phyloP scores from a whole-genome alignment of 139 green algal genomes.

The Volvox africanus region DNA sequence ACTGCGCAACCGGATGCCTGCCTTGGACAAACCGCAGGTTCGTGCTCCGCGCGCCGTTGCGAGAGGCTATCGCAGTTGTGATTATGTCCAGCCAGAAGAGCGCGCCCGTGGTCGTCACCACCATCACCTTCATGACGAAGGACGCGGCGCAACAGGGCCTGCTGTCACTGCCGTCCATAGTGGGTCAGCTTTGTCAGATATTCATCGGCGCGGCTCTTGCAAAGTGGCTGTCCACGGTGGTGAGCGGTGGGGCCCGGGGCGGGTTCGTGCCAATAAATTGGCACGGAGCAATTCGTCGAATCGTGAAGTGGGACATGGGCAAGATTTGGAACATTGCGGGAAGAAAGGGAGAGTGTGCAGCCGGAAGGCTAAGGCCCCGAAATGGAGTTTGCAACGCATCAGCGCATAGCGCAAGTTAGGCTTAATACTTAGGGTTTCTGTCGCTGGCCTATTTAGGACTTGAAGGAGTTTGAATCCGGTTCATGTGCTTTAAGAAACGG shows the following conservation, averaged over 20 bases:
- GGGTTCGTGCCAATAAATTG: neutral
- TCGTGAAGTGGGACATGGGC: too few relatives aligned
- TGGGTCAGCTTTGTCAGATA: constrained; percentile 74
- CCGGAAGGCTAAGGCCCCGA: neutral
- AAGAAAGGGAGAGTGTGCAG: neutral
- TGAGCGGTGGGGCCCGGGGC: neutral
- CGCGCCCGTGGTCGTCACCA: constrained; percentile 54
- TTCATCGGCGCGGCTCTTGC: constrained; percentile 63
- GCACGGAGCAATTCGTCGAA: neutral
- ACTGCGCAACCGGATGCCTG: too few relatives aligned
- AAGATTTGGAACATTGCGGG: neutral
- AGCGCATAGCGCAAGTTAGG: too few relatives aligned
- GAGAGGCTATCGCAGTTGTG: constrained; percentile 51
- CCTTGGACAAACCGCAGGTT: neutral
- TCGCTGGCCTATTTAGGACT: too few relatives aligned
- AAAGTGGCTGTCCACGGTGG: neutral
- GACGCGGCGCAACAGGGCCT: constrained; percentile 63
- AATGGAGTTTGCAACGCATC: too few relatives aligned
- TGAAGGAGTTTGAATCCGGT: too few relatives aligned
- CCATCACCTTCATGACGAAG: constrained; percentile 48
- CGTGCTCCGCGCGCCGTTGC: constrained; percentile 27
- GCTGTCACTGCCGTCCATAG: constrained; percentile 71
- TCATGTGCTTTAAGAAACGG: too few relatives aligned
- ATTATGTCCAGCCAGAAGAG: constrained; percentile 61
- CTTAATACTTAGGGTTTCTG: too few relatives aligned